Conservation (phyloP, 352 stramenopile genomes). For the Hyaloperonospora brassicae region DNA sequence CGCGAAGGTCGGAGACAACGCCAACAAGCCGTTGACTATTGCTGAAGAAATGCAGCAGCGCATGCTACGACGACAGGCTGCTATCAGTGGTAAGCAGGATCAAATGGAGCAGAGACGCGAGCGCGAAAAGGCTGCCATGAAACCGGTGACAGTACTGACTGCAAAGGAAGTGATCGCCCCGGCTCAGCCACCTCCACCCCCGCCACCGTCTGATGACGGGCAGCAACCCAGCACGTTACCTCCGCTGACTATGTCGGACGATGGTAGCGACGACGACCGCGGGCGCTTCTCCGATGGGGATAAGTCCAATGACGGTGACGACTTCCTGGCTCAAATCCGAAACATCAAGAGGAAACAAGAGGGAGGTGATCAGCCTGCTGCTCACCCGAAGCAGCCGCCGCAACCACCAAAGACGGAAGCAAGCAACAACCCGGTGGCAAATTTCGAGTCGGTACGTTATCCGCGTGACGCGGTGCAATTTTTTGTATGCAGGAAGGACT, state of each 20-base stretch:
- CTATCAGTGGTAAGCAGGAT: conserved; percentile 80
- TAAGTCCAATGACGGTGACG: conserved; percentile 69
- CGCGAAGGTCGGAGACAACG: conserved; percentile 27
- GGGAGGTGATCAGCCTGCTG: conserved; percentile 23
- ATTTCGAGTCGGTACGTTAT: conserved; percentile 49
- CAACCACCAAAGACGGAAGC: conserved; percentile 44
- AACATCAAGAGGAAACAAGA: conserved; percentile 82
- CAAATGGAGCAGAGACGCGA: conserved; percentile 73
- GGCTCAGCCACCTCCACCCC: conserved; percentile 29
- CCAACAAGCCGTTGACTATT: conserved; percentile 57
- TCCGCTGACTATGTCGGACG: conserved; percentile 76
- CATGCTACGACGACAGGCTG: conserved; percentile 65
- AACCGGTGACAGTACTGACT: conserved; percentile 68
- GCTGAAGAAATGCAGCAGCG: conserved; percentile 78
- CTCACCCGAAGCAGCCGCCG: conserved; percentile 16
- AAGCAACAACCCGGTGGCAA: conserved; percentile 42
- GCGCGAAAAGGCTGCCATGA: conserved; percentile 50
- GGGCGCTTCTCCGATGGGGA: conserved; percentile 37
- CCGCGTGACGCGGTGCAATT: not conserved
- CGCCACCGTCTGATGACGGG: conserved; percentile 40
- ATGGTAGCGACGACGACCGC: conserved; percentile 50
- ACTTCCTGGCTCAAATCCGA: conserved; percentile 71
- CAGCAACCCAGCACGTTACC: conserved; percentile 47
- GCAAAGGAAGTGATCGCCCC: conserved; percentile 67
- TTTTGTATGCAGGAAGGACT: conserved; percentile 2